Evolutionary conservation across 2,329 filamentous ascomycete species (phyloP), one percentile per base, ranked within the genome.

Genomic region (Thelonectria olida): DNA sequence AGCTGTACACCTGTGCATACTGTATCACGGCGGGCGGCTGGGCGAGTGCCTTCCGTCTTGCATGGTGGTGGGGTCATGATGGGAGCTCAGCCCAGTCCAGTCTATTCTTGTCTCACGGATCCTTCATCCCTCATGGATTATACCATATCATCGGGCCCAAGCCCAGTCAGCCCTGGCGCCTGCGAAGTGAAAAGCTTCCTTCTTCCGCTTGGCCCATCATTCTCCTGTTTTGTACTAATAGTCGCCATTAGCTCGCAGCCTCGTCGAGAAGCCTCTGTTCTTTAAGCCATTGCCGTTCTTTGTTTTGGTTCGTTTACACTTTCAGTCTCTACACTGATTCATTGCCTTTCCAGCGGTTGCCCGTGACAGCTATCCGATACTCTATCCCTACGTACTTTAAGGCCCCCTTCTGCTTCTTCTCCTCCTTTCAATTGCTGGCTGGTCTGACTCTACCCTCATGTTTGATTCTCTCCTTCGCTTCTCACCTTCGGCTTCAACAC

Each of bases 101-200:
- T 51, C 58, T 61, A 61, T 61, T 61, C 58, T 61, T 56, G 52
- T 55, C 58, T 51, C 39, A 31, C 49, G 42, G 45, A 55, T 41
- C 47, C 47, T 54, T 23, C 38, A 27, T 13, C 19, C 22, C 19
- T 54, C 50, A 54, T 50, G 50, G 48, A 34, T 54, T 54, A 50
- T 25, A 60, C 45, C 57, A 47, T 38, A 20, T 54, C 17, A 45
- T 36, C 39, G 42, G 56, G 49, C 34, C 34, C 44, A 42, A 44
- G 56, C 42, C 42, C 34, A 22, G 36, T 60, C 51, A 51, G 57
- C 57, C 56, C 38, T 51, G 47, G 51, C 47, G 23, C 27, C 39
- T 27, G 51, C 25, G 45, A 28, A 22, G 22, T 25, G 38, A 60
- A 65, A 61, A 42, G 50, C 44, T 41, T 54, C 52, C 62, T 38